Evolutionary conservation across 2,329 filamentous ascomycete species (phyloP), one percentile per base, ranked within the genome.

Genomic region (Clarireedia hainanense): DNA sequence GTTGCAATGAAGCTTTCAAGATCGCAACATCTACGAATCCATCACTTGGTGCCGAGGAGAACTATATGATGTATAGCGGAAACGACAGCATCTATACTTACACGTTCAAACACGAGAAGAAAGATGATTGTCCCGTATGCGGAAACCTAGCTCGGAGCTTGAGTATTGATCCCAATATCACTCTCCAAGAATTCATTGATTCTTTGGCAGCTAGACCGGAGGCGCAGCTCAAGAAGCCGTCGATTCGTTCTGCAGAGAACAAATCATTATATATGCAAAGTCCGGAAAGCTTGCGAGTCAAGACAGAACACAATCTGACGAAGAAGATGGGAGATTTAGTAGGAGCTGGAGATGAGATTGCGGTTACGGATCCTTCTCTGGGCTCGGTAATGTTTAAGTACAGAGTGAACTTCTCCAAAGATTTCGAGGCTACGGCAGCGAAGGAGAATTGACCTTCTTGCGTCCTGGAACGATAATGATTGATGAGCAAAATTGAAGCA

Each of bases 11-110:
- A 72, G 92, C 91, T 1, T 84, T 97, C 74, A 99, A 99, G 74
- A 89, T 99, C 60, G 88, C 87, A 43, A 95, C 89, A 14, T 83
- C 80, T 49, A 83, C 86, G 39, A 94, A 92, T 34, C 90, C 92
- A 0, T 86, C 84, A 61, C 77, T 99, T 15, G 88, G 87, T 12
- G 77, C 83, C 60, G 84, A 86, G 46, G 86, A 86, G 55, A 95
- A 96, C 70, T 99, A 99, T 74, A 97, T 97, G 91, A 96, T 96
- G 89, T 99, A 99, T 72, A 96, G 90, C 12, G 94, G 95, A 47
- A 91, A 97, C 67, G 92, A 95, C 67, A 82, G 88, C 62, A 87
- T 99, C 62, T 99, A 99, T 75, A 99, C 94, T 0, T 96, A 96
- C 72, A 99, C 94, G 0, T 99, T 97, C 70, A 86, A 91, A 67